These are phyloP conservation scores for Plasmodium adleri DNA, from an alignment of 169 alveolate genomes.

Conservation along the genomic window DNA sequence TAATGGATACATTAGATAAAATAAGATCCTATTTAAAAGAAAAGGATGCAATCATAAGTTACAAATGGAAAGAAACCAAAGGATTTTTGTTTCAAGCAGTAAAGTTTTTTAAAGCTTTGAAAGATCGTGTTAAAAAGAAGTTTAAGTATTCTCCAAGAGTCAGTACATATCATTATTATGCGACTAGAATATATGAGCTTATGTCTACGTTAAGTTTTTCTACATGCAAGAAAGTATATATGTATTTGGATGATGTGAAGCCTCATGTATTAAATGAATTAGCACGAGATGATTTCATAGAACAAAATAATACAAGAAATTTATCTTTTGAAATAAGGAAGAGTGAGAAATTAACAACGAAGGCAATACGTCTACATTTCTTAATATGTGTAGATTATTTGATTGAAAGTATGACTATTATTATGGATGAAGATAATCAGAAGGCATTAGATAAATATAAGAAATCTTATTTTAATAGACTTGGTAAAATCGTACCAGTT, in stretches of 20 bases:
- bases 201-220: conserved; percentile 8
- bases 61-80: conserved; percentile 8
- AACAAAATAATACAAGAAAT: not conserved
- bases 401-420: not conserved
- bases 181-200: conserved; percentile 2
- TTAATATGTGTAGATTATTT: no score
- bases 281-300: not conserved
- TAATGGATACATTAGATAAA: not conserved
- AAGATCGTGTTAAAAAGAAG: not conserved
- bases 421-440: not conserved
- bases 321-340: not conserved
- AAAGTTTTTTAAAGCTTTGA: conserved; percentile 1
- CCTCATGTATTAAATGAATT: conserved; percentile 1
- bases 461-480: no score
- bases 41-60: not conserved
- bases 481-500: not conserved
- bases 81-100: not conserved
- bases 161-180: conserved; percentile 11
- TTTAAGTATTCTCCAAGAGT: not conserved
- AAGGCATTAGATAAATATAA: not conserved
- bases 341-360: not conserved
- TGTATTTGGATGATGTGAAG: not conserved
- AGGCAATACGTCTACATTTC: not conserved
- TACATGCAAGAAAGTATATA: conserved; percentile 9
- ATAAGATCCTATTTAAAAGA: not conserved